These are phyloP conservation scores for Ganoderma resinaceum DNA, from an alignment of 1,284 basidiomycete species.

Conservation along the genomic window DNA sequence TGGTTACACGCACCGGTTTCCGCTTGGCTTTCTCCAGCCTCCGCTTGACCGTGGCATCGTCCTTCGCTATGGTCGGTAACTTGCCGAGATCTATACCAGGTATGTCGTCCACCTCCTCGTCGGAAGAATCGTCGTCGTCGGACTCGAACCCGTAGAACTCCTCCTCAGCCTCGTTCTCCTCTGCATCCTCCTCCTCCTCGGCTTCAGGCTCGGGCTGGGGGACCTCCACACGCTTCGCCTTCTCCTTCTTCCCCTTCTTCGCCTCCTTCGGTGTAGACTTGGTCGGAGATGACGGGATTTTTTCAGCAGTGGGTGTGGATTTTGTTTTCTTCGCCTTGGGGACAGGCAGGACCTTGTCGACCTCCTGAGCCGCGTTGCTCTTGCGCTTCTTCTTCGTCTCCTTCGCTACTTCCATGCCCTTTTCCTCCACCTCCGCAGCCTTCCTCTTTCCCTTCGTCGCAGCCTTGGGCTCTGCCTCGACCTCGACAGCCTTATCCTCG, in stretches of 20 bases:
- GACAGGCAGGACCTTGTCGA: slow-evolving; percentile 4
- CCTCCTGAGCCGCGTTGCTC: slow-evolving; percentile 1
- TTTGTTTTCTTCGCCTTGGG: slow-evolving; percentile 15
- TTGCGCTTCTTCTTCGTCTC: slow-evolving; percentile 24
- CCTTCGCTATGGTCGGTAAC: slow-evolving; percentile 86
- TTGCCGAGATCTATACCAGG: slow-evolving; percentile 68
- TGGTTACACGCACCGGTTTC: slow-evolving; percentile 64
- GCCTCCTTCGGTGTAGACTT: slow-evolving; percentile 13
- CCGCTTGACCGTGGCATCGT: slow-evolving; percentile 80
- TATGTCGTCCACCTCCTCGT: slow-evolving; percentile 67
- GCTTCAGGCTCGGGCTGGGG: slow-evolving; percentile 17
- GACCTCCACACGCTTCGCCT: slow-evolving; percentile 10
- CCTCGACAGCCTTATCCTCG: slow-evolving; percentile 16
- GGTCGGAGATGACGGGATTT: not conserved
- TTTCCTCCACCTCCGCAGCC: slow-evolving; percentile 1
- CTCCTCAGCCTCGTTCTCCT: slow-evolving; percentile 39
- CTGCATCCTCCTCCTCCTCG: slow-evolving; percentile 20
- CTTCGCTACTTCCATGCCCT: not conserved
- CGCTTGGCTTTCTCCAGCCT: slow-evolving; percentile 87
- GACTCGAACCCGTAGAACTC: slow-evolving; percentile 79
- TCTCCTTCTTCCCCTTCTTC: slow-evolving; percentile 26
- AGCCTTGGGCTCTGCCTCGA: slow-evolving; percentile 46
- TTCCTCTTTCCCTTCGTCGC: slow-evolving; percentile 20
- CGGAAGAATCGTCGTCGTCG: slow-evolving; percentile 82
- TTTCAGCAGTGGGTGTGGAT: not conserved